Evolutionary conservation across 768 basidiomycete species (phyloP).

Genomic region (Pisolithus albus): DNA sequence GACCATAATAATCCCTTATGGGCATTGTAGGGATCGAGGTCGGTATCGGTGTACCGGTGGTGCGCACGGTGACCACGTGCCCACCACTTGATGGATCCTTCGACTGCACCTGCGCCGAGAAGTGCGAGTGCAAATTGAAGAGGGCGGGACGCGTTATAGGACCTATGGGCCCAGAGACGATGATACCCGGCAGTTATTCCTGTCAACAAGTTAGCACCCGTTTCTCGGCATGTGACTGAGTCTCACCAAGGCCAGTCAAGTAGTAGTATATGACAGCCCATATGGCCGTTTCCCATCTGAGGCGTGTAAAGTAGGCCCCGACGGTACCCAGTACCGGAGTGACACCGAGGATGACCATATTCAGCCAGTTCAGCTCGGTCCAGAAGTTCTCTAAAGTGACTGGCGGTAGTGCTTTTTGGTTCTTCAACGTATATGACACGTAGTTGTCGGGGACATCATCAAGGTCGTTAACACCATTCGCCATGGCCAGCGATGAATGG

Average conservation of each 20-base stretch:
- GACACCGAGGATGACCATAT: slow-evolving; percentile 61
- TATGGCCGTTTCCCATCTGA: slow-evolving; percentile 70
- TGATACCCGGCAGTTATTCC: slow-evolving; percentile 95
- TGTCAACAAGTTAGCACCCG: slow-evolving; percentile 26
- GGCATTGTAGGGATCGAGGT: slow-evolving; percentile 93
- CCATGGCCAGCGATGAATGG: too few relatives aligned
- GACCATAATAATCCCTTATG: slow-evolving; percentile 84
- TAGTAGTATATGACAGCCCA: slow-evolving; percentile 66
- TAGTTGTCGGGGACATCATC: slow-evolving; percentile 89
- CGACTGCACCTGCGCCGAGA: slow-evolving; percentile 85
- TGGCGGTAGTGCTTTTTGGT: slow-evolving; percentile 61
- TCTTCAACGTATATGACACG: slow-evolving; percentile 66
- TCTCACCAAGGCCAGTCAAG: slow-evolving; percentile 74
- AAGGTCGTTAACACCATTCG: too few relatives aligned
- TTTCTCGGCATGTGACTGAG: slow-evolving; percentile 21
- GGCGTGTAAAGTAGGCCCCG: slow-evolving; percentile 59
- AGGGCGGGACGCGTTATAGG: slow-evolving; percentile 85
- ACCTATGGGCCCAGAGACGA: slow-evolving; percentile 92
- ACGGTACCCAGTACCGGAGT: slow-evolving; percentile 69
- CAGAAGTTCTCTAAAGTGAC: slow-evolving; percentile 51
- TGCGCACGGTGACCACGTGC: slow-evolving; percentile 95
- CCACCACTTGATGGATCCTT: slow-evolving; percentile 99
- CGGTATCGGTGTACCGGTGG: slow-evolving; percentile 95
- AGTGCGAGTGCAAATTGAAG: slow-evolving; percentile 81
- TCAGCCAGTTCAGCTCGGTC: slow-evolving; percentile 72